Percentiles rank a stretch among this genome's conserved stretches.
Evolutionary conservation across 305 asterid genomes (phyloP).

Genomic region (Fraxinus greggii): DNA sequence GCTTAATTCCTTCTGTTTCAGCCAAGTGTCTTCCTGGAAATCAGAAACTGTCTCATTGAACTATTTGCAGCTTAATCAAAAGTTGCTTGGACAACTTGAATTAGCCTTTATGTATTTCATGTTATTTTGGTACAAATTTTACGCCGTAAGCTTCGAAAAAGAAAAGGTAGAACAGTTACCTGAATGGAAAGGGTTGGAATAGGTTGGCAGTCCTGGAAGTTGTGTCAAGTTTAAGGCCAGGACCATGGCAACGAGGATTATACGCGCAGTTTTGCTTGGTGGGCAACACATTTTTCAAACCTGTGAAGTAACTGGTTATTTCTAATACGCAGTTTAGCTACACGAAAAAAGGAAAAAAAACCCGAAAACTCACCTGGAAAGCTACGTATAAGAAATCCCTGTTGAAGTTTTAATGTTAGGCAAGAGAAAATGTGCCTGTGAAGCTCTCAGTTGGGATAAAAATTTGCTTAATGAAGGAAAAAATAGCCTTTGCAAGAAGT

Average conservation of each 20-base stretch:
- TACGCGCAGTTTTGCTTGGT: slow-evolving; percentile 15
- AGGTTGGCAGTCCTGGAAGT: slow-evolving; percentile 25
- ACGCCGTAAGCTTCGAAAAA: not conserved
- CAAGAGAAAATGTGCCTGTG: not conserved
- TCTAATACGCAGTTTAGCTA: not conserved
- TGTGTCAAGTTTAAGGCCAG: slow-evolving; percentile 30
- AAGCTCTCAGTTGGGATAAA: not conserved
- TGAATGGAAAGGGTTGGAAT: slow-evolving; percentile 10
- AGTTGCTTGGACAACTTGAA: not conserved
- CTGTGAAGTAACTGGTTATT: slow-evolving; percentile 22
- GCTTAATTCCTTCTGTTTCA: slow-evolving; percentile 24
- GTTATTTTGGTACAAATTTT: not conserved
- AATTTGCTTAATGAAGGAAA: not conserved
- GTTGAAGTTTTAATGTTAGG: not conserved
- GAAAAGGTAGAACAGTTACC: slow-evolving; percentile 24
- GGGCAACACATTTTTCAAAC: slow-evolving; percentile 24
- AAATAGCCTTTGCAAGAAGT: not conserved
- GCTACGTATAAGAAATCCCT: not conserved
- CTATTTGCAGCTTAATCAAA: not conserved
- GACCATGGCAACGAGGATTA: slow-evolving; percentile 15
- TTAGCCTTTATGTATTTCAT: not conserved
- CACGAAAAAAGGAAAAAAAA: not conserved
- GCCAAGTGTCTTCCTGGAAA: slow-evolving; percentile 46
- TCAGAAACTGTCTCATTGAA: slow-evolving; percentile 11
- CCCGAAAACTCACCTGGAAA: not conserved